Conservation (phyloP, 371 early-diverging fungal genomes). For the Haplosporangium sp. region DNA sequence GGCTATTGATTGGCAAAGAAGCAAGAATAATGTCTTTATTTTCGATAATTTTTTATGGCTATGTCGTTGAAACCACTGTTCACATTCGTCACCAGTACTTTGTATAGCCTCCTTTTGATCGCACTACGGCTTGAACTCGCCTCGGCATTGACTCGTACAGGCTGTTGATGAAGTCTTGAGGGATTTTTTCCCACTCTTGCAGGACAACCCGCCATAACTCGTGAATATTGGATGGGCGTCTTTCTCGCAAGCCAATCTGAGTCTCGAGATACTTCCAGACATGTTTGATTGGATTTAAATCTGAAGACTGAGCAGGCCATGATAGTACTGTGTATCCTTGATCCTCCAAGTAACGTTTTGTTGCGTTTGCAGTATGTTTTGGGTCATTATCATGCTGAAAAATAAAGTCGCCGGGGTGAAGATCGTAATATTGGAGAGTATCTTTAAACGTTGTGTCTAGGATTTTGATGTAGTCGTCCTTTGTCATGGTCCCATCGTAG, state of each 20-base stretch:
- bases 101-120: too few relatives aligned
- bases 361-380: conserved; percentile 8
- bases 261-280: conserved; percentile 12
- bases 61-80: too few relatives aligned
- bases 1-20: too few relatives aligned
- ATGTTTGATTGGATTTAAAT: conserved; percentile 10
- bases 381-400: conserved; percentile 16
- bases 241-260: conserved; percentile 4
- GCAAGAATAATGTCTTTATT: too few relatives aligned
- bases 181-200: conserved; percentile 9
- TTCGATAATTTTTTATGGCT: too few relatives aligned
- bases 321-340: background rate
- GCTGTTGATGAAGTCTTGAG: background rate
- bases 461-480: conserved; percentile 3
- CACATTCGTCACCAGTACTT: too few relatives aligned
- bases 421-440: conserved; percentile 2
- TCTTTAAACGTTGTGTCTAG: conserved; percentile 5
- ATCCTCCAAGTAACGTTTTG: background rate
- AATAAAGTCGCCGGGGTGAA: background rate
- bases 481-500: conserved; percentile 15
- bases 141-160: too few relatives aligned
- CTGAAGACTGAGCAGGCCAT: conserved; percentile 6
- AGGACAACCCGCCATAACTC: conserved; percentile 9
- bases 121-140: too few relatives aligned
- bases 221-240: conserved; percentile 6